These are phyloP conservation scores for Pseudogymnoascus sp. DNA, from an alignment of 2,329 filamentous ascomycete species.

Conservation along the genomic window DNA sequence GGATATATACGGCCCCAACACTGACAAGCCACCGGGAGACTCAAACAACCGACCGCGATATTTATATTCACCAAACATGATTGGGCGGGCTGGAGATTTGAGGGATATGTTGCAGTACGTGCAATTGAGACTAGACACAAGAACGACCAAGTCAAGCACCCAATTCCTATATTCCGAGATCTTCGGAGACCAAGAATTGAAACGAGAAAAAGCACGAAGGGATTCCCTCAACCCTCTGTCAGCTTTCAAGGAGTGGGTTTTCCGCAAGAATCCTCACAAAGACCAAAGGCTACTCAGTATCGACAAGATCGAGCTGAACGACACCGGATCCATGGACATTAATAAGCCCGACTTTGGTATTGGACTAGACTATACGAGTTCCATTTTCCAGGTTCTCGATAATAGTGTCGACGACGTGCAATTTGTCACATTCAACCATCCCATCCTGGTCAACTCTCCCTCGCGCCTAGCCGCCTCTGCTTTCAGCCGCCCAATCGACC, in stretches of 20 bases:
- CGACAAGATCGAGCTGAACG: constrained; percentile 18
- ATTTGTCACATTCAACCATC: constrained; percentile 18
- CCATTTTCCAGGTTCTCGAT: constrained; percentile 20
- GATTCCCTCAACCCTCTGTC: constrained; percentile 25
- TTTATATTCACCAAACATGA: constrained; percentile 41
- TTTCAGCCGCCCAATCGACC: constrained; percentile 14
- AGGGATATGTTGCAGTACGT: constrained; percentile 37
- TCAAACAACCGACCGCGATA: constrained; percentile 39
- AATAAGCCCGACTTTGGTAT: constrained; percentile 17
- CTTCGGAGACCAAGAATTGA: constrained; percentile 46
- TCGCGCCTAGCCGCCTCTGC: constrained; percentile 10
- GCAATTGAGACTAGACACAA: constrained; percentile 10
- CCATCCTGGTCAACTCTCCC: constrained; percentile 11
- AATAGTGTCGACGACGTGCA: constrained; percentile 16
- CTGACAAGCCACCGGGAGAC: constrained; percentile 29
- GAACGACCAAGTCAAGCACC: constrained; percentile 12
- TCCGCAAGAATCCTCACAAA: neutral
- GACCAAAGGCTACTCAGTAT: constrained; percentile 18
- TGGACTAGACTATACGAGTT: constrained; percentile 20
- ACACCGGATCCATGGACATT: neutral
- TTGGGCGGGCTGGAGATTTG: constrained; percentile 44
- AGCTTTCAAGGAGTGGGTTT: constrained; percentile 33
- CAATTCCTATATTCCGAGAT: constrained; percentile 38
- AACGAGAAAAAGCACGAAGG: constrained; percentile 37
- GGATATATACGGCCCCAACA: constrained; percentile 41